Evolutionary conservation across 2,329 filamentous ascomycete species (phyloP).

Genomic region (Fusarium sp.): DNA sequence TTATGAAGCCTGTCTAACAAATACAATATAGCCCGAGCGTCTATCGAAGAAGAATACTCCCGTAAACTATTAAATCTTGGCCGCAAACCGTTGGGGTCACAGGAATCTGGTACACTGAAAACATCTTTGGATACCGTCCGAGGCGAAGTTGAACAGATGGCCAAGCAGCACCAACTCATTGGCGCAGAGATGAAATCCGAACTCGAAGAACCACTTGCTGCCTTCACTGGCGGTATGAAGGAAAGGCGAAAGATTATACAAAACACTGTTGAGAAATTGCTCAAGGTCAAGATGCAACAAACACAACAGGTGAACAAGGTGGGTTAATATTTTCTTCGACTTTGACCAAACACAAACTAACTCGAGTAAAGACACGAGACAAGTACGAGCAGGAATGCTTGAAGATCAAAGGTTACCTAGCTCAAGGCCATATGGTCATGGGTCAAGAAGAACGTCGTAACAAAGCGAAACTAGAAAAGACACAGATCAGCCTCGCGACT

Average conservation of each 20-base stretch:
- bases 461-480: slow-evolving; percentile 98
- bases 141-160: slow-evolving; percentile 92
- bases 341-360: slow-evolving; percentile 8
- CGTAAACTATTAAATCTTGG: slow-evolving; percentile 88
- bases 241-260: slow-evolving; percentile 97
- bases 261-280: slow-evolving; percentile 89
- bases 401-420: slow-evolving; percentile 98
- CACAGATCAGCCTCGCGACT: slow-evolving; percentile 91
- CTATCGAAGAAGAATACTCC: slow-evolving; percentile 97
- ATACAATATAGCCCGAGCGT: slow-evolving; percentile 75
- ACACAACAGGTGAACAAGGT: slow-evolving; percentile 93
- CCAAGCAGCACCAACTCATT: slow-evolving; percentile 90
- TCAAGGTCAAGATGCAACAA: slow-evolving; percentile 94
- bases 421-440: slow-evolving; percentile 99
- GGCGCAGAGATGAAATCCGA: slow-evolving; percentile 96
- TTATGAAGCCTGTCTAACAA: background rate
- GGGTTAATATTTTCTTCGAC: slow-evolving; percentile 38
- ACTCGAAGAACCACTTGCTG: slow-evolving; percentile 90
- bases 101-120: slow-evolving; percentile 86
- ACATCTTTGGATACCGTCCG: slow-evolving; percentile 88
- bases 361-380: slow-evolving; percentile 77
- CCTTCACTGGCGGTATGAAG: slow-evolving; percentile 95
- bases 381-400: slow-evolving; percentile 97
- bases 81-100: slow-evolving; percentile 89
- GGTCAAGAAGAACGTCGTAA: slow-evolving; percentile 99